Evolutionary conservation across 345 rosid species (phyloP), one percentile per base, ranked within the genome.

Genomic region (Gossypium arboreum): DNA sequence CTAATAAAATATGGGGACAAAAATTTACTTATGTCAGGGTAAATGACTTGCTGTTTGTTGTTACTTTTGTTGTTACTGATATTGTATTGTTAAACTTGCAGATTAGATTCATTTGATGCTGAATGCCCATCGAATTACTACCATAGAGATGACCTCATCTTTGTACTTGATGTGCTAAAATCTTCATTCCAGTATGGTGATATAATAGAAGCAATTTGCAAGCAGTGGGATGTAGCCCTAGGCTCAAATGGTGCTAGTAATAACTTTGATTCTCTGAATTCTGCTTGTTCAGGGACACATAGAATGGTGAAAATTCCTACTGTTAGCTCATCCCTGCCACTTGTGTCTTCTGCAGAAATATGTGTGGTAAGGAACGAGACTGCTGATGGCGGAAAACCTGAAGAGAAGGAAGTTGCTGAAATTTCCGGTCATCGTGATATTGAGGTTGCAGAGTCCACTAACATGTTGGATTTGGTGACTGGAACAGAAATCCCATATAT

Each of bases 121-220:
- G 93, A 84, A 57, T 78, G 54, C n/a, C 77, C 79, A 45, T 77
- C 84, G 76, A 87, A 84, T 80, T 91, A 84, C 85, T 95, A 91
- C 80, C 86, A 85, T 63, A 82, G 75, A 75, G 78, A 88, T 82
- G 96, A 89, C 82, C 86, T 95, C 77, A 78, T 76, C 75, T 68
- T 41, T 29, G 85, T 93, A 72, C 72, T 88, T 82, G 88, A 90
- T 79, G 88, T 81, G 83, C 88, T 95, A 25, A 90, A 86, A 82
- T 78, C 91, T 75, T 89, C 92, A 68, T 66, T 76, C 29, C 62
- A 57, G 74, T 91, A 87, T 84, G 44, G 77, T 77, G 84, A 77
- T 66, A 85, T 95, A 79, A 71, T 89, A 77, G 80, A 74, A 72
- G 94, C 91, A 75, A 86, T 95, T 75, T 76, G 76, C 77, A 88